phyloP scores from a whole-genome alignment of 2,329 filamentous ascomycete genomes.

The Venturiaceae sp. region DNA sequence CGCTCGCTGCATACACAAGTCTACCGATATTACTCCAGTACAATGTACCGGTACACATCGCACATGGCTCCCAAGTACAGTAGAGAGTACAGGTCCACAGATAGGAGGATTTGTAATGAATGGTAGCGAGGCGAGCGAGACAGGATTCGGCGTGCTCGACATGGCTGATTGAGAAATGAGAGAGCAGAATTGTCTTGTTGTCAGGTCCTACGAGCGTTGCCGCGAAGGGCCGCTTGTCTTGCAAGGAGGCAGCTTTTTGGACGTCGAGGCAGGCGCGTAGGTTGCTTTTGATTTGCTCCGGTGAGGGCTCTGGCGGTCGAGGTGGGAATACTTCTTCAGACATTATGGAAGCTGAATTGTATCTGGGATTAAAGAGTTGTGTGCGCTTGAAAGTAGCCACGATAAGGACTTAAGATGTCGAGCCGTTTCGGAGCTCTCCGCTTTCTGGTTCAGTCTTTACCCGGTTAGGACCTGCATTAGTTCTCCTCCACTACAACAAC shows the following conservation, averaged over 20 bases:
- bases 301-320: slow-evolving; percentile 24
- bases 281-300: slow-evolving; percentile 29
- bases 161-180: slow-evolving; percentile 41
- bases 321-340: slow-evolving; percentile 21
- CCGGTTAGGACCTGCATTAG: no score
- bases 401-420: no score
- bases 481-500: no score
- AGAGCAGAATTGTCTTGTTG: slow-evolving; percentile 37
- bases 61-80: slow-evolving; percentile 46
- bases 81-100: slow-evolving; percentile 41
- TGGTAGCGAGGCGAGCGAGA: slow-evolving; percentile 38
- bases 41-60: slow-evolving; percentile 40
- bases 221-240: slow-evolving; percentile 40
- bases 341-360: no score
- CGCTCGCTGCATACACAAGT: slow-evolving; percentile 40
- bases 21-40: slow-evolving; percentile 46
- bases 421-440: no score
- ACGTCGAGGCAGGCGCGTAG: slow-evolving; percentile 30
- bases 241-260: slow-evolving; percentile 33
- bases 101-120: slow-evolving; percentile 38
- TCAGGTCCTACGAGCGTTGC: slow-evolving; percentile 40
- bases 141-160: slow-evolving; percentile 44
- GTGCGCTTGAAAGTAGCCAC: no score
- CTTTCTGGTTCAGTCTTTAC: no score
- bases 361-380: no score